phyloP scores from a whole-genome alignment of 2,329 filamentous ascomycete species.

The Colletotrichum sp. region DNA sequence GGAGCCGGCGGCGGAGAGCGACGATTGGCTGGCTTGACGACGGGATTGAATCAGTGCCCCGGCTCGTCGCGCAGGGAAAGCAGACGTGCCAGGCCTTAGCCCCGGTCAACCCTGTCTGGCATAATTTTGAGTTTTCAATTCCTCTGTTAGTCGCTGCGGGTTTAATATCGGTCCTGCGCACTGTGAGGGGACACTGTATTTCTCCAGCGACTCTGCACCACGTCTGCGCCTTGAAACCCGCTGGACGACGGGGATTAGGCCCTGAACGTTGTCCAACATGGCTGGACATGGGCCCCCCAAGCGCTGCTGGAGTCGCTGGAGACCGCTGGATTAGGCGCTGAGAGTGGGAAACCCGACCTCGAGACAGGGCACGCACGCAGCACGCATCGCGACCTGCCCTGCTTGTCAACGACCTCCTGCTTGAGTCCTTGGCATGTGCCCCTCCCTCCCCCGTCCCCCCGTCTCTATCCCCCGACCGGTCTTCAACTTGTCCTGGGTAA shows the following conservation, averaged over 20 bases:
- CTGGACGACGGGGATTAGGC: not conserved
- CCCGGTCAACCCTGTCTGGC: slow-evolving; percentile 5
- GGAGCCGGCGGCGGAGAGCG: not conserved
- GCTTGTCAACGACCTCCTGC: not conserved
- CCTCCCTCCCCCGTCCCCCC: not conserved
- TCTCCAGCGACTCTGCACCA: not conserved
- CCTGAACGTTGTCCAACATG: not conserved
- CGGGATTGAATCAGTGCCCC: slow-evolving; percentile 19
- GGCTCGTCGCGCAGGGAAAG: not conserved
- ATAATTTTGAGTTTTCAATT: slow-evolving; percentile 19
- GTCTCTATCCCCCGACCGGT: not conserved
- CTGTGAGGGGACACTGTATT: slow-evolving; percentile 4
- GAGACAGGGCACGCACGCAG: not conserved
- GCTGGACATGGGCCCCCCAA: not conserved
- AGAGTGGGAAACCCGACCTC: not conserved
- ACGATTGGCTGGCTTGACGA: not conserved
- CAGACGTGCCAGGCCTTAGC: not conserved
- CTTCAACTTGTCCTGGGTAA: not conserved
- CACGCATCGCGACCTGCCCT: not conserved
- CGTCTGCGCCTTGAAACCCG: not conserved
- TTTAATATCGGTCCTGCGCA: not conserved
- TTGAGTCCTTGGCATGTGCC: not conserved
- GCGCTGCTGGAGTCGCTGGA: slow-evolving; percentile 3
- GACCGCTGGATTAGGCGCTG: not conserved
- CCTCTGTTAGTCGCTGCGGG: not conserved